Evolutionary conservation across 331 rosid species (phyloP).

Genomic region (Erythrophleum ivorense): DNA sequence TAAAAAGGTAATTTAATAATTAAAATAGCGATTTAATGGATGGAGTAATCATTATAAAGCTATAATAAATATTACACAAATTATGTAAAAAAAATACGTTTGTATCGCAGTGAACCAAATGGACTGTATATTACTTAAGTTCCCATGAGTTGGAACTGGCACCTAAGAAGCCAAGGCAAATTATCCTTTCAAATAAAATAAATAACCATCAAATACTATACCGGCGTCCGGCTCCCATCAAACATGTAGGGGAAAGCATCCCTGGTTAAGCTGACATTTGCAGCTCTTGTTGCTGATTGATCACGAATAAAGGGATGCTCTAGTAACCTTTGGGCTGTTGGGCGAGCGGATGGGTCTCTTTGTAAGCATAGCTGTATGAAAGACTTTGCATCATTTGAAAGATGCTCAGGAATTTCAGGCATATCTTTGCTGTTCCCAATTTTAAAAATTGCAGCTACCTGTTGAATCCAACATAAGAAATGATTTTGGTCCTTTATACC

Average conservation of each 20-base stretch:
- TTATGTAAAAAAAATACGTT: no score
- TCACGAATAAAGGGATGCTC: conserved; percentile 90
- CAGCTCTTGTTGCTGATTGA: conserved; percentile 66
- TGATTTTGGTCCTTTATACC: conserved; percentile 38
- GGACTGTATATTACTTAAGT: not conserved
- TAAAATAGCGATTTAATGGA: no score
- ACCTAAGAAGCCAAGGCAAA: conserved; percentile 16
- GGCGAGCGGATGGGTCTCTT: conserved; percentile 87
- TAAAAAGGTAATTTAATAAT: no score
- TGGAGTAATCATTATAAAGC: no score
- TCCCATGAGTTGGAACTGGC: conserved; percentile 22
- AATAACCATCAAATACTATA: conserved; percentile 45
- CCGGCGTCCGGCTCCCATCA: conserved; percentile 94
- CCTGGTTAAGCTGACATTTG: conserved; percentile 66
- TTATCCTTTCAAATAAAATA: conserved; percentile 24
- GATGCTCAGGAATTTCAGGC: conserved; percentile 91
- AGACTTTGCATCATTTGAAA: conserved; percentile 78
- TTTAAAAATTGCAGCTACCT: conserved; percentile 98
- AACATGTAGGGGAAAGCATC: conserved; percentile 73
- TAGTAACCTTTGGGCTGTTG: conserved; percentile 64
- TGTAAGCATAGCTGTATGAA: conserved; percentile 83
- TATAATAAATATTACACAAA: no score
- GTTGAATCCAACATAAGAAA: conserved; percentile 47
- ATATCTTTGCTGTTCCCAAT: conserved; percentile 94
- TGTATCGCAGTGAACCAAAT: no score